phyloP scores from a whole-genome alignment of 2,329 filamentous ascomycete genomes.

The Trichophyton rubrum region DNA sequence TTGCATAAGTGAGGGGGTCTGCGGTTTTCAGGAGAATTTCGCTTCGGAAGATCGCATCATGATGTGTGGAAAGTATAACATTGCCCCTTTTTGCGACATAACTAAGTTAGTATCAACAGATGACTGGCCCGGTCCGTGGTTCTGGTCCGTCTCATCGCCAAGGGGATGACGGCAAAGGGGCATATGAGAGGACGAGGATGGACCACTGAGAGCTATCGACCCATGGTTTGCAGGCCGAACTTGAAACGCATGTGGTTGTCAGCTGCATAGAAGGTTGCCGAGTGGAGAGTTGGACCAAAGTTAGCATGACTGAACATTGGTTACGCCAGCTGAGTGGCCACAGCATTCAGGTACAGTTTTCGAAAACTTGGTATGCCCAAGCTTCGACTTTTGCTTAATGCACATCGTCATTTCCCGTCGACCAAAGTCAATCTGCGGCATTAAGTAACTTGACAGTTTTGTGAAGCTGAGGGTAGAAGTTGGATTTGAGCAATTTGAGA shows the following conservation, averaged over 20 bases:
- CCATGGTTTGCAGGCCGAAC: background rate
- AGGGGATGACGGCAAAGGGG: background rate
- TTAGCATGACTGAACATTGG: background rate
- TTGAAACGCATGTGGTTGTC: background rate
- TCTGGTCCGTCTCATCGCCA: background rate
- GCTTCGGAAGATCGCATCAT: background rate
- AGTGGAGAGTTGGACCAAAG: background rate
- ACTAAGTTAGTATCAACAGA: background rate
- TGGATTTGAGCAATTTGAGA: background rate
- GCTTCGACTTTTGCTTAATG: background rate
- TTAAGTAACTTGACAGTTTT: background rate
- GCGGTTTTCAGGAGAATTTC: background rate
- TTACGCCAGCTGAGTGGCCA: background rate
- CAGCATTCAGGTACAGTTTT: background rate
- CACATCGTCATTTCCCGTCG: background rate
- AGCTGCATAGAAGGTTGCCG: background rate
- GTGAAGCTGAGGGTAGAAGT: background rate
- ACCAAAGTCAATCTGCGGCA: too few species aligned
- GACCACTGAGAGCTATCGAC: background rate
- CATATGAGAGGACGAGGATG: background rate
- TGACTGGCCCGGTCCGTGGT: slow-evolving; percentile 2
- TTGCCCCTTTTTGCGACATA: too few species aligned
- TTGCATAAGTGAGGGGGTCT: background rate
- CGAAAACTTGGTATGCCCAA: background rate
- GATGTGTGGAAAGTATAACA: background rate